Evolutionary conservation across 2,329 filamentous ascomycete species (phyloP).

Genomic region (Annulohypoxylon truncatum): DNA sequence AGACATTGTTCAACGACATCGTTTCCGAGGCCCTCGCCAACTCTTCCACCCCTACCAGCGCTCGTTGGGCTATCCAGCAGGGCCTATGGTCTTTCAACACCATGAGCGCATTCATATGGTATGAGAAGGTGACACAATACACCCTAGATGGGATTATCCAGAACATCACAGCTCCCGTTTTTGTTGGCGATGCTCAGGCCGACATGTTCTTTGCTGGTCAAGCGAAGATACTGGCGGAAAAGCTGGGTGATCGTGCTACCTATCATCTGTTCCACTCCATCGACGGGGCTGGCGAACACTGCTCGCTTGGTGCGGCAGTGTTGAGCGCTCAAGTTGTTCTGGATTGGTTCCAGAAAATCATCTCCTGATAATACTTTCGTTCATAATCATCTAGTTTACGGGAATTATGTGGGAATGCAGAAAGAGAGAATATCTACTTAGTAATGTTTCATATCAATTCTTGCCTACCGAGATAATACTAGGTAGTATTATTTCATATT

Average conservation of each 20-base stretch:
- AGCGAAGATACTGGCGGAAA: constrained; percentile 34
- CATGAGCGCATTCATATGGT: constrained; percentile 47
- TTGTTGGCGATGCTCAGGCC: constrained; percentile 42
- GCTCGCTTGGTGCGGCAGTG: constrained; percentile 40
- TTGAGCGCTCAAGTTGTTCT: constrained; percentile 35
- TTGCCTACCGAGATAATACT: background rate
- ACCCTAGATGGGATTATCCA: constrained; percentile 34
- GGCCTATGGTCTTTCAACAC: constrained; percentile 36
- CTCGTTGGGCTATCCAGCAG: constrained; percentile 51
- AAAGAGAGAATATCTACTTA: background rate
- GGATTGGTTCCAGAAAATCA: constrained; percentile 41
- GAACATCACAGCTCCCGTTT: constrained; percentile 45
- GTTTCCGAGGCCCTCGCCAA: background rate
- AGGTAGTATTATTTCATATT: background rate
- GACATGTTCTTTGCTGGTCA: constrained; percentile 46
- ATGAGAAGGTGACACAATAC: constrained; percentile 17
- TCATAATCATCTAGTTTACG: background rate
- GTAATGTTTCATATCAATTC: background rate
- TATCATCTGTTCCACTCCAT: constrained; percentile 32
- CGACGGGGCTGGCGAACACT: constrained; percentile 43
- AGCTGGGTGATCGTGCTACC: constrained; percentile 36
- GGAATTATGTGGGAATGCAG: background rate
- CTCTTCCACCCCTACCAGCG: constrained; percentile 28
- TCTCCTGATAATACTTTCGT: background rate
- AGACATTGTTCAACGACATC: constrained; percentile 27